A percentile compares a stretch with the other conserved stretches of the same genome.
phyloP scores from a whole-genome alignment of 2,329 filamentous ascomycete species.

The Penicillium sp. region DNA sequence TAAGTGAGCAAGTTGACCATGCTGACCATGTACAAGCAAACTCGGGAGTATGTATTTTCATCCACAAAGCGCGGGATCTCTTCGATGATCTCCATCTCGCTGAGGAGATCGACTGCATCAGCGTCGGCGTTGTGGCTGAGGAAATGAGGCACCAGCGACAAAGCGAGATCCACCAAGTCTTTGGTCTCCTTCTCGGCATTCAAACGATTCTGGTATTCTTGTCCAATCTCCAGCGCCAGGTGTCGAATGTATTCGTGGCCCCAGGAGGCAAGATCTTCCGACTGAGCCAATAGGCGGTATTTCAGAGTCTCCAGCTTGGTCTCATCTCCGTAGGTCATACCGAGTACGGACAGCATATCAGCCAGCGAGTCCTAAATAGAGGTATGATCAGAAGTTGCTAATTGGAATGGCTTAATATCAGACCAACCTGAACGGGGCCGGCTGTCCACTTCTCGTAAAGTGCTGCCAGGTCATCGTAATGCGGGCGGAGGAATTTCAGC shows the following conservation, averaged over 20 bases:
- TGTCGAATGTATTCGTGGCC: slow-evolving; percentile 98
- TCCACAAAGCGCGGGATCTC: slow-evolving; percentile 85
- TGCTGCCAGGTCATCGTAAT: slow-evolving; percentile 86
- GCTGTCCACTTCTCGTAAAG: slow-evolving; percentile 86
- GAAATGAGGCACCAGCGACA: slow-evolving; percentile 87
- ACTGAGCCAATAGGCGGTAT: slow-evolving; percentile 85
- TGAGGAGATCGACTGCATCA: slow-evolving; percentile 94
- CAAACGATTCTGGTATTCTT: slow-evolving; percentile 86
- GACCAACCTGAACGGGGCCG: slow-evolving; percentile 74
- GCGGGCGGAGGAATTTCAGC: slow-evolving; percentile 93
- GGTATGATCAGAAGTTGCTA: slow-evolving; percentile 9
- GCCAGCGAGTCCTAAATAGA: slow-evolving; percentile 66
- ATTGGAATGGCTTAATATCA: not conserved
- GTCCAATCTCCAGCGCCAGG: slow-evolving; percentile 89
- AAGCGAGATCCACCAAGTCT: slow-evolving; percentile 80
- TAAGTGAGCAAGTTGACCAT: slow-evolving; percentile 98
- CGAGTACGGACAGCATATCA: slow-evolving; percentile 93
- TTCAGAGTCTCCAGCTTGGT: slow-evolving; percentile 94
- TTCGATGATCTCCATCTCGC: slow-evolving; percentile 96
- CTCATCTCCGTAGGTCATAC: slow-evolving; percentile 98
- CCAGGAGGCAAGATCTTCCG: slow-evolving; percentile 93
- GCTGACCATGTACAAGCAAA: slow-evolving; percentile 97
- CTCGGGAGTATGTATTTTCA: slow-evolving; percentile 86
- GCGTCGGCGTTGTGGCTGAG: slow-evolving; percentile 97
- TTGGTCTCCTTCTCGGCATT: slow-evolving; percentile 79